These are phyloP conservation scores for Aurantiochytrium sp. DNA, from an alignment of 108 stramenopile genomes.

Conservation along the genomic window DNA sequence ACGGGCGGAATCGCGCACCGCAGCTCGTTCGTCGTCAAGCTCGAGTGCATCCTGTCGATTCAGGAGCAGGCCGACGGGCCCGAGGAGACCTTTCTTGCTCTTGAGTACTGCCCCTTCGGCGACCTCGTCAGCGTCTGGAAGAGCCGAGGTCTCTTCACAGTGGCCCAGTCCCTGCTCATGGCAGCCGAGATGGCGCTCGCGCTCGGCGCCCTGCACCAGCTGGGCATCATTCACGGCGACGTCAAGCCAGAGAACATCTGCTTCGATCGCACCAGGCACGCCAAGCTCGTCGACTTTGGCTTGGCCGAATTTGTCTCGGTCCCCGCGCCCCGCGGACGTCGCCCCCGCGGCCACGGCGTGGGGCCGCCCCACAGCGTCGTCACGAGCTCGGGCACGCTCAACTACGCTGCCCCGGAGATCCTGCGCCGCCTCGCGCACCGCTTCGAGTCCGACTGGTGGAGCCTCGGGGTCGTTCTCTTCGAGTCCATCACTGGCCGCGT, in stretches of 20 bases:
- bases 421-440: background rate
- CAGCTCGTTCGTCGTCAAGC: too few relatives aligned
- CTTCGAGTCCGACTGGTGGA: background rate
- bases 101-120: background rate
- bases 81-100: background rate
- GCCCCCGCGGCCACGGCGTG: too few relatives aligned
- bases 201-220: constrained; percentile 56
- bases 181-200: background rate
- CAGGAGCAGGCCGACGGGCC: too few relatives aligned
- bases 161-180: background rate
- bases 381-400: background rate
- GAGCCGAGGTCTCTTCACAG: background rate
- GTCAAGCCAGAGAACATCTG: constrained; percentile 88
- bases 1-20: too few relatives aligned
- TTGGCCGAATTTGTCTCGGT: constrained; percentile 59
- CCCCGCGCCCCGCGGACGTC: too few relatives aligned
- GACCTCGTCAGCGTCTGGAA: background rate
- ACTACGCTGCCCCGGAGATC: background rate
- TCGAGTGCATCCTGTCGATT: too few relatives aligned
- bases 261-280: constrained; percentile 67
- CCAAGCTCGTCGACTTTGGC: constrained; percentile 91
- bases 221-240: constrained; percentile 90
- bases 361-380: background rate
- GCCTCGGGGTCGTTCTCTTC: background rate
- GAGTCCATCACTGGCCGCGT: background rate